A percentile compares a stretch with the other conserved stretches of the same genome.
These are phyloP conservation scores for Penicillium sp. DNA, from an alignment of 2,329 filamentous ascomycete species.

Conservation along the genomic window DNA sequence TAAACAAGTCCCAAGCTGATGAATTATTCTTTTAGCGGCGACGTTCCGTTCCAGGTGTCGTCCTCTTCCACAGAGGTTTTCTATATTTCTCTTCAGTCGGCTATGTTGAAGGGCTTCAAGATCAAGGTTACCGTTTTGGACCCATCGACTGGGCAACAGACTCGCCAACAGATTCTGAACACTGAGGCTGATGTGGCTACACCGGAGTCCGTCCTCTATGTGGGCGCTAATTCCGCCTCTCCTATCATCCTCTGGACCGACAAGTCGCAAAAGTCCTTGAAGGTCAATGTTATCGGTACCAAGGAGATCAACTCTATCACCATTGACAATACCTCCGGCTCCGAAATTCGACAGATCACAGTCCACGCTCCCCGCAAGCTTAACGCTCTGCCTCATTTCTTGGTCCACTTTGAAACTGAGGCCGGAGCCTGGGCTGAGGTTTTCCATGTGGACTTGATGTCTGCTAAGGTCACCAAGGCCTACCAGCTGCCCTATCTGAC, in stretches of 20 bases:
- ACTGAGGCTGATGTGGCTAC: constrained; percentile 67
- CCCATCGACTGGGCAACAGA: constrained; percentile 66
- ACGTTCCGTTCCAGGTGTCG: constrained; percentile 72
- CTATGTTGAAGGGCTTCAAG: constrained; percentile 64
- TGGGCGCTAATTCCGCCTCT: constrained; percentile 40
- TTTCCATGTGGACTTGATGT: constrained; percentile 75
- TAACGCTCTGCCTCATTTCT: constrained; percentile 74
- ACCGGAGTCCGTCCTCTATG: constrained; percentile 40
- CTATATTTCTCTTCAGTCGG: constrained; percentile 71
- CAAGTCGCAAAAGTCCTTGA: constrained; percentile 42
- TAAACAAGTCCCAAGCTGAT: neutral
- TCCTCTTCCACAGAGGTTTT: constrained; percentile 68
- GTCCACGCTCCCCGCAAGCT: constrained; percentile 72
- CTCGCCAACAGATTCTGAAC: constrained; percentile 68
- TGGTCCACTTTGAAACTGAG: constrained; percentile 74
- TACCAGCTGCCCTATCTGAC: constrained; percentile 73
- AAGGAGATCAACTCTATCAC: constrained; percentile 40
- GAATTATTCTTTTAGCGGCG: constrained; percentile 50
- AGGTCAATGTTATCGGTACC: constrained; percentile 45
- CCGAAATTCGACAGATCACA: constrained; percentile 53
- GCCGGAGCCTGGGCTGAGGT: constrained; percentile 77
- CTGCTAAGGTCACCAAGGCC: constrained; percentile 66
- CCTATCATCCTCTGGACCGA: constrained; percentile 48
- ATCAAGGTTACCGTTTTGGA: constrained; percentile 75
- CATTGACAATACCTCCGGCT: constrained; percentile 41